These are phyloP conservation scores for Fragilaria radians DNA, from an alignment of 108 stramenopile genomes.

Conservation along the genomic window DNA sequence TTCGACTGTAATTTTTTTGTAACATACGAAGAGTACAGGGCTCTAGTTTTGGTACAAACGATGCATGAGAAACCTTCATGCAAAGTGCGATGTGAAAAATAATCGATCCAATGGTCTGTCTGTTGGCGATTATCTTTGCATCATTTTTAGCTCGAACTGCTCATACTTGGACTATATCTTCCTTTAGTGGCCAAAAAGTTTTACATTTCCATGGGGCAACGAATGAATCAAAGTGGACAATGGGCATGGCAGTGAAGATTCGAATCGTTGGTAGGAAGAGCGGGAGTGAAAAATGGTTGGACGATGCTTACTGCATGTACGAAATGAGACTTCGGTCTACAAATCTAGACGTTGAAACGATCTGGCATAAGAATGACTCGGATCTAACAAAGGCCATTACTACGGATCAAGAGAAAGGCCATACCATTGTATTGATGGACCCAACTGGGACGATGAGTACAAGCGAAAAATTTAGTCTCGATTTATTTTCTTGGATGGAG, in stretches of 20 bases:
- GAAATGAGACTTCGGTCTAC: slow-evolving; percentile 53
- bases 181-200: too few relatives aligned
- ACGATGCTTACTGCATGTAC: slow-evolving; percentile 67
- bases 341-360: slow-evolving; percentile 34
- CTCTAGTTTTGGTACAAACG: too few relatives aligned
- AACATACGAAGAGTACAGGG: too few relatives aligned
- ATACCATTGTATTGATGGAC: slow-evolving; percentile 65
- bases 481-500: slow-evolving; percentile 81
- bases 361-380: slow-evolving; percentile 85
- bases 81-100: too few relatives aligned
- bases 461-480: slow-evolving; percentile 64
- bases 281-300: slow-evolving; percentile 63
- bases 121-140: too few relatives aligned
- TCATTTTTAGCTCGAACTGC: too few relatives aligned
- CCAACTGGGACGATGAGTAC: slow-evolving; percentile 58
- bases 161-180: too few relatives aligned
- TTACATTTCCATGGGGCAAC: too few relatives aligned
- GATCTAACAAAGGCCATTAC: slow-evolving; percentile 64
- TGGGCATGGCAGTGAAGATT: slow-evolving; percentile 69
- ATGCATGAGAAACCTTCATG: too few relatives aligned
- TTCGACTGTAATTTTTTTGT: too few relatives aligned
- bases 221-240: too few relatives aligned
- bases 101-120: too few relatives aligned
- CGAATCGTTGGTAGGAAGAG: slow-evolving; percentile 76
- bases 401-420: slow-evolving; percentile 45